Percentiles rank a stretch among this genome's conserved stretches.
Conservation (phyloP, 192 early-diverging fungal species). For the Tieghemiomyces parasiticus region DNA sequence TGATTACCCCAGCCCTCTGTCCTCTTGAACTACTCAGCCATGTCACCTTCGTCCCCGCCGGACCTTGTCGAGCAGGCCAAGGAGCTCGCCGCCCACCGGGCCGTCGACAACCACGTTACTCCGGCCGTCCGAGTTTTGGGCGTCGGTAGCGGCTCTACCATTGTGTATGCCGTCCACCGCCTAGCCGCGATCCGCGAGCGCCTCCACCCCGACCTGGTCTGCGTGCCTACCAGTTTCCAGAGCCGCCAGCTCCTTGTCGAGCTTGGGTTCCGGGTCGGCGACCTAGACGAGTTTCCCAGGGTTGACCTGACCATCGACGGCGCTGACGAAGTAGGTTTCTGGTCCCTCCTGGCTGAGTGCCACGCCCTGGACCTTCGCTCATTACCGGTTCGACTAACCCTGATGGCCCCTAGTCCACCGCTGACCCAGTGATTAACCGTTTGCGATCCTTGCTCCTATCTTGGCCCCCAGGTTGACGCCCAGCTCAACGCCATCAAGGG, state of each 20-base stretch:
- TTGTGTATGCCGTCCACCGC: conserved; percentile 76
- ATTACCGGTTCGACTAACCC: too few species aligned
- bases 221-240: conserved; percentile 89
- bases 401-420: too few species aligned
- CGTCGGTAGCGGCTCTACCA: conserved; percentile 75
- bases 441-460: too few species aligned
- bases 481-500: conserved; percentile 89
- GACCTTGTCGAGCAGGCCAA: conserved; percentile 56
- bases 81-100: conserved; percentile 68
- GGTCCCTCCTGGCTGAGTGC: too few species aligned
- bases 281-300: conserved; percentile 58
- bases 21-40: too few species aligned
- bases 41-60: neutral
- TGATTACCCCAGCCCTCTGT: too few species aligned
- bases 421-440: too few species aligned
- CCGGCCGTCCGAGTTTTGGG: conserved; percentile 58
- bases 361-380: too few species aligned
- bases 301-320: conserved; percentile 80
- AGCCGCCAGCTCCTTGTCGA: conserved; percentile 68
- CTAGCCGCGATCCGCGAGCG: conserved; percentile 46
- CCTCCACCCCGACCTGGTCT: conserved; percentile 50
- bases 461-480: conserved; percentile 50
- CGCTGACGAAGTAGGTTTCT: conserved; percentile 64
- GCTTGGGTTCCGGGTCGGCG: conserved; percentile 61
- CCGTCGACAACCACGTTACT: conserved; percentile 76